Base-by-base conservation (phyloP, 495 filamentous ascomycete genomes). In the Thermothielavioides terrestris region DNA sequence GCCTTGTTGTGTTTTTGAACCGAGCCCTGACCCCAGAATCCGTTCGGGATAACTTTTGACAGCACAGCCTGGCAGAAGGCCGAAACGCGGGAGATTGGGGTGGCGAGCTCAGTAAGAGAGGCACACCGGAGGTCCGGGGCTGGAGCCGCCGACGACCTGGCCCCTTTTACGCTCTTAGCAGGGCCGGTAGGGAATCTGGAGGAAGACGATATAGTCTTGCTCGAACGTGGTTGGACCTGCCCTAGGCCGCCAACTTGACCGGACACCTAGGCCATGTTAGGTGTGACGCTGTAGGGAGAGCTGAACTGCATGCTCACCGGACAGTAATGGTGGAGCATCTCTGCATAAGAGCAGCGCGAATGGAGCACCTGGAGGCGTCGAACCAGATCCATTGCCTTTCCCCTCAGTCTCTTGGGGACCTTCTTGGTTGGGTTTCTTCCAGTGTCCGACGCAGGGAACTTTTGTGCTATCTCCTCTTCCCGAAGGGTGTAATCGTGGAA, bases 1-100 rank as follows among this genome's bases (percentile, higher is more conserved):
- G 55, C 57, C 52, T 74, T 73, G 66, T 96, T 95, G 9, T 73
- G 61, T 12, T 56, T 54, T 25, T 78, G 76, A 1, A 63, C 66
- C 3, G 67, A 46, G 0, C 76, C 78, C 30, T 53, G 55, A 1
- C 91, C 92, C 77, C 84, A 95, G 49, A 94, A 88, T 9, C 70
- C 78, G 9, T 68, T 66, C 1, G 92, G 90, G 26, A 98, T 76
- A n/a, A 95, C 66, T 35, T 77, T 85, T 10, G 68, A 69, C 5
- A 96, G 56, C 3, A 85, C 81, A 7, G 88, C 83, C 45, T 85
- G 82, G 59, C 89, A 95, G 60, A 94, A 97, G 3, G 91, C 86
- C 5, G 92, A 95, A 10, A 96, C 81, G 18, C 79, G 74, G 0
- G 85, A 69, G 4, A 70, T 50, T 2, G 88, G 77, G 6, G 82